Evolutionary conservation across 345 rosid species (phyloP).

Genomic region (Pistacia vera): DNA sequence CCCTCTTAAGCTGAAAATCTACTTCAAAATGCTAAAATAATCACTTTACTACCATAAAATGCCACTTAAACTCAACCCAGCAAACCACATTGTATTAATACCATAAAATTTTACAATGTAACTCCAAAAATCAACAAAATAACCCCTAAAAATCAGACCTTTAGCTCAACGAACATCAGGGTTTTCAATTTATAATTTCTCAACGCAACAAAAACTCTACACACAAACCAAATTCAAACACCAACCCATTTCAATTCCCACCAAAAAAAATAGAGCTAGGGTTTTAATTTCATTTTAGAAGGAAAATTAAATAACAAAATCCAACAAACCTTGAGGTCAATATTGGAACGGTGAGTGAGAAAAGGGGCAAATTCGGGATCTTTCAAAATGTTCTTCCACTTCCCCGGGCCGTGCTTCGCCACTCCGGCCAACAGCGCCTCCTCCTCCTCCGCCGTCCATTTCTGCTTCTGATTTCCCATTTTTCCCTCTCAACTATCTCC

Average conservation of each 20-base stretch:
- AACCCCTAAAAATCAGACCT: neutral
- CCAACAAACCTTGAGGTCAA: constrained; percentile 75
- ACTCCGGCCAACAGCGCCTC: constrained; percentile 74
- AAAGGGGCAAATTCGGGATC: constrained; percentile 68
- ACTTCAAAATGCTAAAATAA: neutral
- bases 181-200: neutral
- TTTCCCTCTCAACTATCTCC: neutral
- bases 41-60: neutral
- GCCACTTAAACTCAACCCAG: neutral
- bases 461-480: constrained; percentile 90
- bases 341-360: constrained; percentile 74
- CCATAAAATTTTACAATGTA: neutral
- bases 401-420: constrained; percentile 76
- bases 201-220: neutral
- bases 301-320: too few relatives aligned
- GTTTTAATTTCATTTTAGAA: neutral
- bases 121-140: neutral
- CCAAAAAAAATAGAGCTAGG: neutral
- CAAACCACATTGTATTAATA: too few relatives aligned
- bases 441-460: constrained; percentile 86
- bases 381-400: constrained; percentile 80
- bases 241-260: neutral
- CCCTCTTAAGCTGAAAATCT: constrained; percentile 5
- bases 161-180: neutral
- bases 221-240: neutral